phyloP scores from a whole-genome alignment of 768 basidiomycete species.

The Tulasnella sp. region DNA sequence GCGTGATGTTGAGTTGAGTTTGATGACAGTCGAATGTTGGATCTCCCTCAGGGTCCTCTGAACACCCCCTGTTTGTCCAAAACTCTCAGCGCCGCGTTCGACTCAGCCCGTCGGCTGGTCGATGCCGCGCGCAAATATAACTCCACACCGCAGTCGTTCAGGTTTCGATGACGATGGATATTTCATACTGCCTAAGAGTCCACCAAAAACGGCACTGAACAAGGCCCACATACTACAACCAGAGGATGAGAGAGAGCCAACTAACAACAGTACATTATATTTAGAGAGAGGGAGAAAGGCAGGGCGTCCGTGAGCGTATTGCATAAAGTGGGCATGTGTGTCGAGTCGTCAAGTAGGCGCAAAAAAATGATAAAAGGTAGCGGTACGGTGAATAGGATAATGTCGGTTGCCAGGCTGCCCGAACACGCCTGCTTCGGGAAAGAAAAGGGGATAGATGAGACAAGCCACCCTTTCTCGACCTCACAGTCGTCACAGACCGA shows the following conservation, averaged over 20 bases:
- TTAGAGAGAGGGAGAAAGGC: slow-evolving; percentile 8
- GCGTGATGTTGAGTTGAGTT: not conserved
- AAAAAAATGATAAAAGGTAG: slow-evolving; percentile 1
- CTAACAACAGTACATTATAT: slow-evolving; percentile 9
- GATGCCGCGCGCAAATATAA: not conserved
- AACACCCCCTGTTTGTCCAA: not conserved
- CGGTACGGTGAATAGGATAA: slow-evolving; percentile 5
- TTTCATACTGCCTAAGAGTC: not conserved
- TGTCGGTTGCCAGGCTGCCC: not conserved
- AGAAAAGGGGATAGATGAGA: not conserved
- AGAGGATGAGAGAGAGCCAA: not conserved
- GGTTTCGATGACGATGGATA: not conserved
- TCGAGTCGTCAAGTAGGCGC: not conserved
- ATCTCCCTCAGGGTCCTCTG: not conserved
- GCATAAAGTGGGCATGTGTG: not conserved
- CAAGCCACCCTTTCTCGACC: not conserved
- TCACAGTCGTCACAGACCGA: not conserved
- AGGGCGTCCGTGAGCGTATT: slow-evolving; percentile 7
- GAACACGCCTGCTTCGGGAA: not conserved
- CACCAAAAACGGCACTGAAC: slow-evolving; percentile 6
- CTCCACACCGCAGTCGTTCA: not conserved
- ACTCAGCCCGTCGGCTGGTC: not conserved
- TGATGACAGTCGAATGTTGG: not conserved
- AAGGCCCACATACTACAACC: slow-evolving; percentile 18
- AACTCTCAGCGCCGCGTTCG: not conserved